phyloP scores from a whole-genome alignment of 768 basidiomycete species.

The Mycena latifolia region DNA sequence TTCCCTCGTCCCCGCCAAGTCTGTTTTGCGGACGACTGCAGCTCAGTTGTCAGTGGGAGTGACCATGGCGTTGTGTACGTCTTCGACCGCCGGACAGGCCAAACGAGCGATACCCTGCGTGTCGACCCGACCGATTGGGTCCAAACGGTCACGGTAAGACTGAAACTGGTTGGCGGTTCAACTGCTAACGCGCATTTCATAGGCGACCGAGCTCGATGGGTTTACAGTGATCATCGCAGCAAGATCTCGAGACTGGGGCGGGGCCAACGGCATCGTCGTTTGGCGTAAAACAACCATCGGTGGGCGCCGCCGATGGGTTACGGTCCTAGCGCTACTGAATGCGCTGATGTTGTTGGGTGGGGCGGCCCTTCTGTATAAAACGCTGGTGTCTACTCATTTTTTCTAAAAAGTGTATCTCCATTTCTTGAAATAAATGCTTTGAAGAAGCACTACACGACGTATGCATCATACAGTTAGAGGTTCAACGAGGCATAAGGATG shows the following conservation, averaged over 20 bases:
- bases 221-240: conserved; percentile 22
- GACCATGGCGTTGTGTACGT: conserved; percentile 37
- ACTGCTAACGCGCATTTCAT: neutral
- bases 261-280: conserved; percentile 15
- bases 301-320: neutral
- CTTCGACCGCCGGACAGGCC: conserved; percentile 14
- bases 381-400: no score
- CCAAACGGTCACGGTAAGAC: conserved; percentile 24
- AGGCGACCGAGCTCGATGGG: conserved; percentile 11
- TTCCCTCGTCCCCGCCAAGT: conserved; percentile 15
- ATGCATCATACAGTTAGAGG: no score
- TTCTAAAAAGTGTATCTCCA: no score
- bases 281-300: neutral
- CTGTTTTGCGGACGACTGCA: conserved; percentile 18
- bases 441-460: no score
- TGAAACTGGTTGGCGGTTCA: neutral
- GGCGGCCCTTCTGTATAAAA: no score
- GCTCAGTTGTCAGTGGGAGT: conserved; percentile 30
- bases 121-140: conserved; percentile 18
- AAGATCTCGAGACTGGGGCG: conserved; percentile 10
- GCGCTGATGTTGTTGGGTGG: no score
- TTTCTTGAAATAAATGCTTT: no score
- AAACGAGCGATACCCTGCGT: conserved; percentile 4
- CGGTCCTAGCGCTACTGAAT: no score
- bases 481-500: no score